Conservation (phyloP, 2,329 filamentous ascomycete genomes). For the Ceratocystis smalleyi region DNA sequence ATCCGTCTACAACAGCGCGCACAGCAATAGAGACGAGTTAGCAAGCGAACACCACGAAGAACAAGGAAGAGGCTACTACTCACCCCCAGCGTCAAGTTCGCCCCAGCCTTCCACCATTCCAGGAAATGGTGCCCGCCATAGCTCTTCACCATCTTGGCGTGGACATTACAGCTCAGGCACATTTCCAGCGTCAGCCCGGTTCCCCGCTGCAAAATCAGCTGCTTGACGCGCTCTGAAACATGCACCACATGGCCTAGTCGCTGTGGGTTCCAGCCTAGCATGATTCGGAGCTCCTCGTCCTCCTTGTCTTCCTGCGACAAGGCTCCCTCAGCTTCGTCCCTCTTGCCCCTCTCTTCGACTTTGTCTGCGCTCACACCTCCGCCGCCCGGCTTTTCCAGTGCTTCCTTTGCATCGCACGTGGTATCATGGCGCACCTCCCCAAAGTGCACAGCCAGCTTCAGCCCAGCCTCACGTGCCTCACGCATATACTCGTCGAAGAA, state of each 20-base stretch:
- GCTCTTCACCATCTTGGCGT: slow-evolving; percentile 54
- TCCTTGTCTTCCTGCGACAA: slow-evolving; percentile 29
- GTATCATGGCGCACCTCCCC: slow-evolving; percentile 41
- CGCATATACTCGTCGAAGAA: slow-evolving; percentile 45
- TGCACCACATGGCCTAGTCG: slow-evolving; percentile 68
- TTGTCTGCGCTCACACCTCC: background rate
- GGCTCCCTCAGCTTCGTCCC: background rate
- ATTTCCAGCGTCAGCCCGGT: slow-evolving; percentile 51
- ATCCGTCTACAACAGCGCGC: slow-evolving; percentile 44
- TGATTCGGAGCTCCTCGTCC: slow-evolving; percentile 42
- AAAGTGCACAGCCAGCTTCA: slow-evolving; percentile 62
- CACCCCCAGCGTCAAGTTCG: slow-evolving; percentile 52
- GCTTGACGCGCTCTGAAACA: slow-evolving; percentile 44
- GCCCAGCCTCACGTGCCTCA: slow-evolving; percentile 36
- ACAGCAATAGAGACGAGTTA: background rate
- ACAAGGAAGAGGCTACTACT: slow-evolving; percentile 26
- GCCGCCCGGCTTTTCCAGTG: background rate
- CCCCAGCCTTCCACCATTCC: slow-evolving; percentile 47
- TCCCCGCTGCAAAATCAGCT: slow-evolving; percentile 34
- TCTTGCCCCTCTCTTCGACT: background rate
- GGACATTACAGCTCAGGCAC: slow-evolving; percentile 68
- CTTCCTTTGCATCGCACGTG: slow-evolving; percentile 7
- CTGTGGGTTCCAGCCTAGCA: slow-evolving; percentile 51
- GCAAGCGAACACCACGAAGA: background rate
- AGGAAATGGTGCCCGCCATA: slow-evolving; percentile 62